phyloP scores from a whole-genome alignment of 1,284 basidiomycete species.

The Cryptococcus amylolentus region DNA sequence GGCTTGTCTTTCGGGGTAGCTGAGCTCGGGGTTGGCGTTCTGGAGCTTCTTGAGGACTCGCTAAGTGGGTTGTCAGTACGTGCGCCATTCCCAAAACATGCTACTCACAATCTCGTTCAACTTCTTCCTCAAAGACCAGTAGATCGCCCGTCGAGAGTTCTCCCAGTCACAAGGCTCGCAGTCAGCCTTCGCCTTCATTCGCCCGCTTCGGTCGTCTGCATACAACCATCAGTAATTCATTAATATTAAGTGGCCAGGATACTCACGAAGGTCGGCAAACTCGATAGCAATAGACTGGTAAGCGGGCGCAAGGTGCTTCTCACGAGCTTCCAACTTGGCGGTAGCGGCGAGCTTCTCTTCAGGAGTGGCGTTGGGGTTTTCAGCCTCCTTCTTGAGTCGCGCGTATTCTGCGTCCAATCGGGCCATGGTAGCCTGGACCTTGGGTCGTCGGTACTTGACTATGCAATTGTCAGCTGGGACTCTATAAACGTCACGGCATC shows the following conservation, averaged over 20 bases:
- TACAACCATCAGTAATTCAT: conserved; percentile 2
- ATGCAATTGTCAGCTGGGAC: neutral
- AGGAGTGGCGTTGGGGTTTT: conserved; percentile 64
- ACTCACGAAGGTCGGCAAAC: conserved; percentile 97
- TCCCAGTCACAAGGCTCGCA: conserved; percentile 80
- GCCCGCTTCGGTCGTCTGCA: conserved; percentile 71
- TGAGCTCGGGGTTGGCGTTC: conserved; percentile 46
- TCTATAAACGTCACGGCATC: neutral
- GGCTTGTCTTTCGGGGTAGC: conserved; percentile 43
- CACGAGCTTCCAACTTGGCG: conserved; percentile 69
- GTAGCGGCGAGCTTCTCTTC: conserved; percentile 71
- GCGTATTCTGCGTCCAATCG: conserved; percentile 85
- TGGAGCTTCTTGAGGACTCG: conserved; percentile 49
- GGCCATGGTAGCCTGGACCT: conserved; percentile 86
- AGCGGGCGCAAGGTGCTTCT: conserved; percentile 78
- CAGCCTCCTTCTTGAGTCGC: conserved; percentile 72
- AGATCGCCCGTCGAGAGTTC: conserved; percentile 87
- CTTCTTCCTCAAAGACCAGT: conserved; percentile 79
- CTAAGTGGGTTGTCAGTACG: conserved; percentile 4
- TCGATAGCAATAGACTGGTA: conserved; percentile 92
- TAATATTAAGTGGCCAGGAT: conserved; percentile 14
- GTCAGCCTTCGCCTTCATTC: conserved; percentile 98
- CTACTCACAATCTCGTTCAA: conserved; percentile 50
- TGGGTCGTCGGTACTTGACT: conserved; percentile 77
- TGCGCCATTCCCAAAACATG: neutral